Evolutionary conservation across 768 basidiomycete species (phyloP).

Genomic region (Leccinum boreale): DNA sequence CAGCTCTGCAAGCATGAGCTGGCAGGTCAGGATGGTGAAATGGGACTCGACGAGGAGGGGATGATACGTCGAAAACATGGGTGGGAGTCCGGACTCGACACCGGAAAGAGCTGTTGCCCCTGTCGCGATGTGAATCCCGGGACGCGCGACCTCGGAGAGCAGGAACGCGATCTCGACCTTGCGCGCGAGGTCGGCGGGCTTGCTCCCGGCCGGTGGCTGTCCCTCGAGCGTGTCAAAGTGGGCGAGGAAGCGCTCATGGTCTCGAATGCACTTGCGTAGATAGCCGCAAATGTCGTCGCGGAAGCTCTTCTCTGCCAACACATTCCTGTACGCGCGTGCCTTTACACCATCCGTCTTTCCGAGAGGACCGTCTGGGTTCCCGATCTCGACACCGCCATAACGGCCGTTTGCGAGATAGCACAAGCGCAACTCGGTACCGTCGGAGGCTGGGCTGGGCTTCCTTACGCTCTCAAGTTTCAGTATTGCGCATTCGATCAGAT

Average conservation of each 20-base stretch:
- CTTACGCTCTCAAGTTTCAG: conserved; percentile 67
- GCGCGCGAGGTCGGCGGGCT: conserved; percentile 41
- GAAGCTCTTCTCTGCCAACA: conserved; percentile 53
- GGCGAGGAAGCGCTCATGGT: conserved; percentile 79
- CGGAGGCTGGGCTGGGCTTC: conserved; percentile 49
- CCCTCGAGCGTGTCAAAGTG: conserved; percentile 79
- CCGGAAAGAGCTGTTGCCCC: conserved; percentile 36
- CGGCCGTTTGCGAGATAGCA: conserved; percentile 72
- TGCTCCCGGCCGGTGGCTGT: conserved; percentile 11
- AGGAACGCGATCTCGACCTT: conserved; percentile 66
- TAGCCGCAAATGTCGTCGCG: conserved; percentile 57
- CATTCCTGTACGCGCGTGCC: conserved; percentile 57
- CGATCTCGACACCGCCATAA: conserved; percentile 85
- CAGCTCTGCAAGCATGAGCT: conserved; percentile 79
- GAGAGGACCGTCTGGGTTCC: conserved; percentile 74
- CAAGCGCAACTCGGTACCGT: conserved; percentile 74
- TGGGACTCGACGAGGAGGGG: conserved; percentile 86
- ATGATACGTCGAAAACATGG: conserved; percentile 86
- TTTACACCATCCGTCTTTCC: conserved; percentile 59
- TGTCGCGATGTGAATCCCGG: conserved; percentile 47
- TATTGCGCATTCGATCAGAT: conserved; percentile 69
- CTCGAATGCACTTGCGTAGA: conserved; percentile 73
- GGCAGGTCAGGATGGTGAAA: conserved; percentile 73
- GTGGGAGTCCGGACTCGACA: conserved; percentile 34
- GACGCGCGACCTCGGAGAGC: conserved; percentile 64